Percentiles rank a stretch among this genome's conserved stretches.
These are phyloP conservation scores for Prunus persica DNA, from an alignment of 306 rosid genomes.

Conservation along the genomic window Prunus_persica_NCBIv2 NC_034009.1:37598501-37599000, in stretches of 20 bases:
- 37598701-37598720: background rate
- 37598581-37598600: background rate
- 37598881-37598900: constrained; percentile 93
- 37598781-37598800: constrained; percentile 6
- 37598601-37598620: background rate
- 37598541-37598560: background rate
- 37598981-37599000: constrained; percentile 90
- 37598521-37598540: background rate
- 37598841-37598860: constrained; percentile 94
- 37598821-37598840: constrained; percentile 91
- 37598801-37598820: constrained; percentile 43
- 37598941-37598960: constrained; percentile 98
- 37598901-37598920: constrained; percentile 79
- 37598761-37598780: background rate
- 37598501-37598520: background rate
- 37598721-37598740: background rate
- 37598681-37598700: background rate
- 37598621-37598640: background rate
- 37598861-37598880: constrained; percentile 98
- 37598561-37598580: background rate
- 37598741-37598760: background rate
- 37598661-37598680: background rate
- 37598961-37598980: constrained; percentile 87
- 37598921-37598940: constrained; percentile 81
- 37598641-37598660: background rate